Evolutionary conservation across 345 rosid species (phyloP), one percentile per base, ranked within the genome.

Genomic region (Populus simonii): DNA sequence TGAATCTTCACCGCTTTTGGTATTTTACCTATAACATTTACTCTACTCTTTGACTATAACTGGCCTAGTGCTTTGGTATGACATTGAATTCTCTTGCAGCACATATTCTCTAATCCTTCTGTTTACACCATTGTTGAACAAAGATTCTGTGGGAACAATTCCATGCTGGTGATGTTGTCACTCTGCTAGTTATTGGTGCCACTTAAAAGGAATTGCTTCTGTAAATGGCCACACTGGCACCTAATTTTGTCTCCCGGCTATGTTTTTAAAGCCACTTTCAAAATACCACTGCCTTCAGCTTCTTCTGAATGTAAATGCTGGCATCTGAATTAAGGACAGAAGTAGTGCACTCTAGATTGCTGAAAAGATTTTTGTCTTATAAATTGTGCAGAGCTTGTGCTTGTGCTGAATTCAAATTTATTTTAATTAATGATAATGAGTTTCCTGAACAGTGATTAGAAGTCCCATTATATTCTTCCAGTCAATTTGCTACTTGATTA

Each of bases 141-240:
- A 2, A 43, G 2, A 11, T 45, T 45, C 31, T 27, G 49, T 39
- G 33, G 47, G 6, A 39, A 31, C 73, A 72, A 72, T 18, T 55
- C 45, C 38, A 33, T 22, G n/a, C 75, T 73, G n/a, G 25, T 20
- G 41, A 57, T 57, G 9, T 35, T 57, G 23, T 35, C 47, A 3
- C 61, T 12, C 22, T 33, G 43, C 47, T 13, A 57, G 31, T 11
- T 11, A 57, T 36, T 23, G 17, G n/a, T 66, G 45, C 9, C 33
- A n/a, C 20, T 13, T 73, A 23, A 57, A 57, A 73, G 75, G 35
- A 73, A 55, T 36, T 55, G 31, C 65, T 49, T 71, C 33, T 59
- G 59, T 29, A 71, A 31, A 71, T 73, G 67, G 51, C n/a, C 33
- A 35, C 67, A n/a, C 53, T 23, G 25, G 68, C 76, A 73, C 47